These are phyloP conservation scores for Suillus clintonianus DNA, from an alignment of 768 basidiomycete species.

Conservation along the genomic window DNA sequence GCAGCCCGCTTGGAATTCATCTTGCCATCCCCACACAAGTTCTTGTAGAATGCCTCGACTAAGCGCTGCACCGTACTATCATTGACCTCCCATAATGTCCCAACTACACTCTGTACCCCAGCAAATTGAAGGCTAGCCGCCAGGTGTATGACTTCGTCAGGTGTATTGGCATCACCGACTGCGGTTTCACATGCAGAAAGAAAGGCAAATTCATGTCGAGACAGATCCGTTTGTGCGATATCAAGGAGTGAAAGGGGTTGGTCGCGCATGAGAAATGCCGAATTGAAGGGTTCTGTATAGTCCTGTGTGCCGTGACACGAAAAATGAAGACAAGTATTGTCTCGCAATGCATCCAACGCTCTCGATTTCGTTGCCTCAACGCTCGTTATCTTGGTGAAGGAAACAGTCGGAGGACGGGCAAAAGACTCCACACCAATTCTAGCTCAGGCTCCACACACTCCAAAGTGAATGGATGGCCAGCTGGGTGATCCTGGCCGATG, in stretches of 20 bases:
- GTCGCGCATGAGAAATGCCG: constrained; percentile 4
- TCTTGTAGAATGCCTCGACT: constrained; percentile 1
- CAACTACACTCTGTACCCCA: constrained; percentile 21
- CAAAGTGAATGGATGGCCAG: neutral
- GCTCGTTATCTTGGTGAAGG: neutral
- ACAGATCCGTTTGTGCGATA: neutral
- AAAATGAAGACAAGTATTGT: constrained; percentile 17
- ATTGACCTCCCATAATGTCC: constrained; percentile 20
- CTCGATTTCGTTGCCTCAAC: neutral
- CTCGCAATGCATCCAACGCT: neutral
- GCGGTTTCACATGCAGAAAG: constrained; percentile 23
- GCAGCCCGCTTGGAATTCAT: constrained; percentile 9
- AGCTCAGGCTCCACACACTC: neutral
- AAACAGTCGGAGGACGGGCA: neutral
- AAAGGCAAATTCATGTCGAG: constrained; percentile 4
- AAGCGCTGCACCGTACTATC: neutral
- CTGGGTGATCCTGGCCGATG: constrained; percentile 3
- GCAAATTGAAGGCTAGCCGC: constrained; percentile 22
- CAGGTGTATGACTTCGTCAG: constrained; percentile 22
- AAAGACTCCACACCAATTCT: neutral
- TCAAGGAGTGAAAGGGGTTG: constrained; percentile 4
- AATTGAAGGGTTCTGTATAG: constrained; percentile 10
- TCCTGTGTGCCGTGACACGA: constrained; percentile 17
- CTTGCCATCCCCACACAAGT: neutral
- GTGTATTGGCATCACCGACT: neutral